phyloP scores from a whole-genome alignment of 495 filamentous ascomycete species.

The Penicillium ucsense region DNA sequence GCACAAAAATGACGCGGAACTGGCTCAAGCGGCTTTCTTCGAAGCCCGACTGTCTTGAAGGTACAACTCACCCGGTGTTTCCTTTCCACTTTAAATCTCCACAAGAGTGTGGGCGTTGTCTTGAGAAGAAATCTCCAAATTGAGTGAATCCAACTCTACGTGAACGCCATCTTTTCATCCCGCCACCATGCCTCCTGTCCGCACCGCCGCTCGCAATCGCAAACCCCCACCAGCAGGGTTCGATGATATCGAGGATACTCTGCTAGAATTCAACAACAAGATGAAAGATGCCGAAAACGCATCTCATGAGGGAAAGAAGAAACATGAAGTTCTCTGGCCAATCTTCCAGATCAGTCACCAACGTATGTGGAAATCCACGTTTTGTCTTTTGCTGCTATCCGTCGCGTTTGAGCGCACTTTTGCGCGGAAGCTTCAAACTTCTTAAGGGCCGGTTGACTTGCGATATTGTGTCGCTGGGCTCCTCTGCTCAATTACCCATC shows the following conservation, averaged over 20 bases:
- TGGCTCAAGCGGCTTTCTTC: not conserved
- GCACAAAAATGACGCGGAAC: slow-evolving; percentile 26
- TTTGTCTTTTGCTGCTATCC: not conserved
- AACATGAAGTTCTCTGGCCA: slow-evolving; percentile 87
- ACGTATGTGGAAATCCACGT: slow-evolving; percentile 39
- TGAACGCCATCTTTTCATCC: not conserved
- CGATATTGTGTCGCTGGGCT: no score
- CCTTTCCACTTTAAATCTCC: slow-evolving; percentile 1
- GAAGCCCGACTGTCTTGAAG: not conserved
- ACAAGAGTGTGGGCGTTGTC: not conserved
- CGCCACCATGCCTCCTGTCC: slow-evolving; percentile 72
- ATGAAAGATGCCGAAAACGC: slow-evolving; percentile 97
- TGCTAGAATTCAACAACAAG: slow-evolving; percentile 91
- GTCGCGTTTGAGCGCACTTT: no score
- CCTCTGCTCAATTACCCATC: no score
- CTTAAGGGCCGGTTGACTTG: no score
- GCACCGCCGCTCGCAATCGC: slow-evolving; percentile 55
- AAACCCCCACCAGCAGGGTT: slow-evolving; percentile 94
- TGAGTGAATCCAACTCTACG: not conserved
- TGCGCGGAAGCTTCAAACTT: no score
- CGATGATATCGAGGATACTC: slow-evolving; percentile 91
- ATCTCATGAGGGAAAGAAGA: slow-evolving; percentile 65
- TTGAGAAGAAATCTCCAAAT: not conserved
- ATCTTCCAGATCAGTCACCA: slow-evolving; percentile 98
- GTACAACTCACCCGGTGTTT: not conserved